Conservation (phyloP, 2,329 filamentous ascomycete genomes). For the Fusarium sp. region DNA sequence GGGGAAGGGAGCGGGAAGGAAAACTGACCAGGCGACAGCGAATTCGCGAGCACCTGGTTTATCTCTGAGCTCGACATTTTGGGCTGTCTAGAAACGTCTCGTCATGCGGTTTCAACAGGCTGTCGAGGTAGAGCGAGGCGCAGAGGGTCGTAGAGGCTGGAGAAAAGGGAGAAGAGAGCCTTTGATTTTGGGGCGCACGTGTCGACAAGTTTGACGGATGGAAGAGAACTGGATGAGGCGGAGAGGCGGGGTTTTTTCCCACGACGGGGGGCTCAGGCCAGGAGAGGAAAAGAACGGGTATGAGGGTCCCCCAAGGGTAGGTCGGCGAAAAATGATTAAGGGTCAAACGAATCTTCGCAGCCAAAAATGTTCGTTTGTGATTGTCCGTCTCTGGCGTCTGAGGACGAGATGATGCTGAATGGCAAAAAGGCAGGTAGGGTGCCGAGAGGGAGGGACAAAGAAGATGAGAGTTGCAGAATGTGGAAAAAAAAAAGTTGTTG, state of each 20-base stretch:
- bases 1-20: slow-evolving; percentile 32
- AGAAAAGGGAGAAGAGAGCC: slow-evolving; percentile 36
- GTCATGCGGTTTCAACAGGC: slow-evolving; percentile 53
- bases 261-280: slow-evolving; percentile 36
- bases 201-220: slow-evolving; percentile 47
- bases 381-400: slow-evolving; percentile 26
- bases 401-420: slow-evolving; percentile 18
- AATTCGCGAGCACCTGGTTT: slow-evolving; percentile 97
- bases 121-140: slow-evolving; percentile 40
- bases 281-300: slow-evolving; percentile 45
- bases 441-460: slow-evolving; percentile 22
- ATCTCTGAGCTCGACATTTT: slow-evolving; percentile 87
- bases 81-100: slow-evolving; percentile 51
- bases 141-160: slow-evolving; percentile 13
- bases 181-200: slow-evolving; percentile 45
- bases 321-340: slow-evolving; percentile 14
- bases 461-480: slow-evolving; percentile 6
- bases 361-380: slow-evolving; percentile 29
- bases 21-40: slow-evolving; percentile 88
- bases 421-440: slow-evolving; percentile 23
- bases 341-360: slow-evolving; percentile 38
- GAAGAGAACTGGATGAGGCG: slow-evolving; percentile 44
- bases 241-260: slow-evolving; percentile 47
- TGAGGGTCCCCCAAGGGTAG: slow-evolving; percentile 23
- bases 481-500: slow-evolving; percentile 6